Percentiles rank a stretch among this genome's conserved stretches.
Conservation (phyloP, 352 stramenopile genomes). For the Phytophthora europaea region DNA sequence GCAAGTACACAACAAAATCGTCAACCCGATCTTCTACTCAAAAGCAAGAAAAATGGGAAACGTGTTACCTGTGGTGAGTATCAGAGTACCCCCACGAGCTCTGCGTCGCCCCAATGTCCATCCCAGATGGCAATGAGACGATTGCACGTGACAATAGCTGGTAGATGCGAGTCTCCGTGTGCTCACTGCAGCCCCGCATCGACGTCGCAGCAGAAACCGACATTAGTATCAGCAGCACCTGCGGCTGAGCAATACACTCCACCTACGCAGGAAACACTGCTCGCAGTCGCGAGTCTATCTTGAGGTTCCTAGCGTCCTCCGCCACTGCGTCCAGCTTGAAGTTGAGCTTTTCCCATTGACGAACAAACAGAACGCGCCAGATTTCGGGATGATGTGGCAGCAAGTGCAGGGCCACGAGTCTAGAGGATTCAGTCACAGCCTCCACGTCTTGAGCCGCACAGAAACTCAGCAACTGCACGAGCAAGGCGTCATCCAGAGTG, state of each 20-base stretch:
- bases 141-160: conserved; percentile 72
- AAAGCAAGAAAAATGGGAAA: neutral
- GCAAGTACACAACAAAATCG: neutral
- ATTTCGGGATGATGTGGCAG: conserved; percentile 57
- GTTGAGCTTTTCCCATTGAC: conserved; percentile 64
- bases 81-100: conserved; percentile 39
- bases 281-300: conserved; percentile 46
- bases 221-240: neutral
- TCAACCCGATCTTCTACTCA: neutral
- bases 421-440: conserved; percentile 49
- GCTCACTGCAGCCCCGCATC: conserved; percentile 29
- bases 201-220: neutral
- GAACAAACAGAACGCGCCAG: conserved; percentile 61
- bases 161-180: conserved; percentile 66
- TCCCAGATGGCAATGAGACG: conserved; percentile 62
- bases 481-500: conserved; percentile 53
- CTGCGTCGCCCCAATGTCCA: conserved; percentile 59
- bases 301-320: conserved; percentile 17
- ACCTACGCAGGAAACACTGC: conserved; percentile 51
- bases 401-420: conserved; percentile 46
- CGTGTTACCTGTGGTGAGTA: conserved; percentile 52
- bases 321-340: conserved; percentile 43
- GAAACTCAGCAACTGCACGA: conserved; percentile 49
- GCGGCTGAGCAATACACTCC: neutral
- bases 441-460: conserved; percentile 53